phyloP scores from a whole-genome alignment of 768 basidiomycete species.

The Podaxis sp. region DNA sequence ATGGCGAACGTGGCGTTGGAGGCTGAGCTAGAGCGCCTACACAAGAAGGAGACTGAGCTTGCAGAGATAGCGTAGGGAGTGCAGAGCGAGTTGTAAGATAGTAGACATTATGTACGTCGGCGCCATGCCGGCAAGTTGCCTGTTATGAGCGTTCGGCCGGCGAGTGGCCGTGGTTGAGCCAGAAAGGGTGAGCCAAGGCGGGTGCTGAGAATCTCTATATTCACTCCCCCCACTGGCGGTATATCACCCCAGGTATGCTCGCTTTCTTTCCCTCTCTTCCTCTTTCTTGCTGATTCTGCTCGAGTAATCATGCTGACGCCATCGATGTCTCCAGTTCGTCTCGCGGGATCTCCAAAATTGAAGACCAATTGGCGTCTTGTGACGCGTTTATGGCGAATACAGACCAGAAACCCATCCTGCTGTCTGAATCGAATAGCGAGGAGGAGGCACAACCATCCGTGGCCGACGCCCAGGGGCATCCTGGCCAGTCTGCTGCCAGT shows the following conservation, averaged over 20 bases:
- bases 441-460: constrained; percentile 22
- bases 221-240: constrained; percentile 22
- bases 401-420: constrained; percentile 45
- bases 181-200: constrained; percentile 16
- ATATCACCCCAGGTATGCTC: constrained; percentile 33
- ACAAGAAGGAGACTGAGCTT: constrained; percentile 60
- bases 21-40: constrained; percentile 66
- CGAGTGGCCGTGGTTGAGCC: constrained; percentile 20
- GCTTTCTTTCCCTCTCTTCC: constrained; percentile 6
- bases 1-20: constrained; percentile 92
- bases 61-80: constrained; percentile 33
- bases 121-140: constrained; percentile 14
- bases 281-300: not conserved
- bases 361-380: constrained; percentile 47
- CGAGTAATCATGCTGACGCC: not conserved
- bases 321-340: constrained; percentile 13
- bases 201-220: constrained; percentile 17
- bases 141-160: constrained; percentile 17
- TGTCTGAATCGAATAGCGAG: constrained; percentile 42
- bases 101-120: constrained; percentile 1
- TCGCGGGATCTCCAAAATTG: constrained; percentile 16
- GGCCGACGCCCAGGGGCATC: constrained; percentile 25
- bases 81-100: not conserved
- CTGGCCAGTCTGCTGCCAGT: constrained; percentile 21
- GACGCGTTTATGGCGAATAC: constrained; percentile 83